These are phyloP conservation scores for Aspergillus pseudoglaucus DNA, from an alignment of 2,329 filamentous ascomycete species.

Conservation along the genomic window DNA sequence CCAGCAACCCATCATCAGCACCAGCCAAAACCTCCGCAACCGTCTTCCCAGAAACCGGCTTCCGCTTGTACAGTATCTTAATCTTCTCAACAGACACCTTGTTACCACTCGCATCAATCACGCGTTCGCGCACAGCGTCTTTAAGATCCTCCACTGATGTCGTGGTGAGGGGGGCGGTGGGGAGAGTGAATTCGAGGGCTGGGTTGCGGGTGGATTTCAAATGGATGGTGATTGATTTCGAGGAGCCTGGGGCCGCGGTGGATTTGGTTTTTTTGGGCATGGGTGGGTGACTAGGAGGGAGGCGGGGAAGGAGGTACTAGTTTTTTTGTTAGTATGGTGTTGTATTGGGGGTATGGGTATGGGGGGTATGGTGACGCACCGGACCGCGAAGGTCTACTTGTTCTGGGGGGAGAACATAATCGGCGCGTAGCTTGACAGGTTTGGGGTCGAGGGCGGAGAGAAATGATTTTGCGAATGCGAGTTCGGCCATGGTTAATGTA, in stretches of 20 bases:
- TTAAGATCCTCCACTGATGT: conserved; percentile 79
- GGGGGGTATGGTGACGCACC: conserved; percentile 47
- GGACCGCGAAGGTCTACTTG: conserved; percentile 69
- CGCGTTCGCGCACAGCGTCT: conserved; percentile 56
- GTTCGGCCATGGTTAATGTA: too few relatives aligned
- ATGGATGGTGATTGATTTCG: conserved; percentile 31
- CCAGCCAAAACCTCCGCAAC: conserved; percentile 64
- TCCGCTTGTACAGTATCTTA: conserved; percentile 79
- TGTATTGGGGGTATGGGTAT: neutral
- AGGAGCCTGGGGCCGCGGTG: conserved; percentile 29
- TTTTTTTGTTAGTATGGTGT: conserved; percentile 1
- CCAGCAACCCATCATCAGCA: conserved; percentile 40
- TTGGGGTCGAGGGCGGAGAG: conserved; percentile 71
- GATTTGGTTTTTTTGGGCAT: conserved; percentile 38
- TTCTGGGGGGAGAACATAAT: conserved; percentile 83
- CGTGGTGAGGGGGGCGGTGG: conserved; percentile 53
- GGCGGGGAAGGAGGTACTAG: conserved; percentile 44
- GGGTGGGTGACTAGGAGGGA: conserved; percentile 36
- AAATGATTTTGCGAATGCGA: conserved; percentile 77
- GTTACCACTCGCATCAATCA: conserved; percentile 42
- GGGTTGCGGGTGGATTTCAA: conserved; percentile 64
- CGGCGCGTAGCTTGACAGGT: conserved; percentile 72
- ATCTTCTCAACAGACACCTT: conserved; percentile 60
- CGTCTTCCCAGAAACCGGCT: conserved; percentile 74
- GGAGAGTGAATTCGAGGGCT: conserved; percentile 60